Evolutionary conservation across 2,329 filamentous ascomycete genomes (phyloP).

Genomic region (Fusarium odoratissimum): DNA sequence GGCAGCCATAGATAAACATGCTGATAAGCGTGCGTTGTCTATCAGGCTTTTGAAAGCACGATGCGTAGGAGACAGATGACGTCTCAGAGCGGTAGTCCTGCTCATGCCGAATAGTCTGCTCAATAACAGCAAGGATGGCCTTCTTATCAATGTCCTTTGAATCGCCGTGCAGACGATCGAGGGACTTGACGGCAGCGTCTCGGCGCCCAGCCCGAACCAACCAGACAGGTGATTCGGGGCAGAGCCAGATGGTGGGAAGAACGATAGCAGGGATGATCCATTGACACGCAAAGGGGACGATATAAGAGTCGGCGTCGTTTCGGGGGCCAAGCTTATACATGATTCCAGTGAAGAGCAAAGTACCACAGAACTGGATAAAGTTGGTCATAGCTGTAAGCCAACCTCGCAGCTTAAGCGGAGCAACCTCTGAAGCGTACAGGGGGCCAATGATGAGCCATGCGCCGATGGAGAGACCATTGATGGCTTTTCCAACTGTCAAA

Average conservation of each 20-base stretch:
- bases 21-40: constrained; percentile 55
- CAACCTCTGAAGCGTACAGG: background rate
- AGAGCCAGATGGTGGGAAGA: constrained; percentile 27
- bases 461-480: constrained; percentile 9
- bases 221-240: constrained; percentile 58
- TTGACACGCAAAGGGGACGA: constrained; percentile 37
- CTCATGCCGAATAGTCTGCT: background rate
- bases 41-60: constrained; percentile 55
- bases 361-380: background rate
- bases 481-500: constrained; percentile 46
- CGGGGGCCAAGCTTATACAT: background rate
- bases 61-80: constrained; percentile 51
- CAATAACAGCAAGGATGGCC: background rate
- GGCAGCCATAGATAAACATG: constrained; percentile 51
- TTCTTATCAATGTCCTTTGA: constrained; percentile 47
- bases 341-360: background rate
- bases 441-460: background rate
- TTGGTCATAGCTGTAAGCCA: background rate
- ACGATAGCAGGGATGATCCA: background rate
- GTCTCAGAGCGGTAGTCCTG: constrained; percentile 39
- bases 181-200: constrained; percentile 50
- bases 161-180: constrained; percentile 50
- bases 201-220: constrained; percentile 49
- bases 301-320: background rate
- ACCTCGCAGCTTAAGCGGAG: background rate